These are phyloP conservation scores for Aspergillus tamarii DNA, from an alignment of 2,329 filamentous ascomycete species.

Conservation along the genomic window DNA sequence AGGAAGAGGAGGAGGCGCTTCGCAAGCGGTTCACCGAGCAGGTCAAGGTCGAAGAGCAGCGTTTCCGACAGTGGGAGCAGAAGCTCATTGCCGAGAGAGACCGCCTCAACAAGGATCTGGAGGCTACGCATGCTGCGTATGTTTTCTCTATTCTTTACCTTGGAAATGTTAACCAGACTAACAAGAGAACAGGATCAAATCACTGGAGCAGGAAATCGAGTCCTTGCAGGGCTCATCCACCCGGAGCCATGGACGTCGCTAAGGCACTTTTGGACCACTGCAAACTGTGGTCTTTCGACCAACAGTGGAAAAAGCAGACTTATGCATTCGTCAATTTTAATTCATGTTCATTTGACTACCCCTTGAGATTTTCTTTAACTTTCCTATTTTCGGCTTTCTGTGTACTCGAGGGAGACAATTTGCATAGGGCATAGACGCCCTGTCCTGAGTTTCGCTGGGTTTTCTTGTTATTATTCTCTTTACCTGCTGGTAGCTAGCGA, in stretches of 20 bases:
- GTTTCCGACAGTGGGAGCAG: constrained; percentile 99
- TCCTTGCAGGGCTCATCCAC: constrained; percentile 86
- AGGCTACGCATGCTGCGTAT: constrained; percentile 86
- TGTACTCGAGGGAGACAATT: constrained; percentile 33
- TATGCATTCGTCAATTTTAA: constrained; percentile 34
- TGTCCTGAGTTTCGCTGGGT: constrained; percentile 32
- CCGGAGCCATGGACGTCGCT: constrained; percentile 91
- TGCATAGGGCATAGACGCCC: constrained; percentile 23
- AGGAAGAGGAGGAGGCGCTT: constrained; percentile 98
- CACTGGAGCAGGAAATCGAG: constrained; percentile 83
- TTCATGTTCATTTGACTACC: constrained; percentile 40
- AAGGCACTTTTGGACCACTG: constrained; percentile 42
- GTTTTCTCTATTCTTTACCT: constrained; percentile 24
- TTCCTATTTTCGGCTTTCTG: constrained; percentile 30
- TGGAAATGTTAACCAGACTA: constrained; percentile 23
- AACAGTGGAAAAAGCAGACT: constrained; percentile 30
- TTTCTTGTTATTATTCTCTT: constrained; percentile 37
- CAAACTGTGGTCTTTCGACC: constrained; percentile 28
- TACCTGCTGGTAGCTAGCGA: constrained; percentile 47
- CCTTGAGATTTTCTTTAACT: constrained; percentile 28
- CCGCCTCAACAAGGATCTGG: constrained; percentile 98
- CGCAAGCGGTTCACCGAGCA: constrained; percentile 99
- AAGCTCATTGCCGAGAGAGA: constrained; percentile 99
- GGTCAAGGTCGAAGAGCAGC: constrained; percentile 99
- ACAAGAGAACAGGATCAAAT: constrained; percentile 49